Base-by-base conservation (phyloP, 352 stramenopile genomes). In the Pseudoperonospora humuli region DNA sequence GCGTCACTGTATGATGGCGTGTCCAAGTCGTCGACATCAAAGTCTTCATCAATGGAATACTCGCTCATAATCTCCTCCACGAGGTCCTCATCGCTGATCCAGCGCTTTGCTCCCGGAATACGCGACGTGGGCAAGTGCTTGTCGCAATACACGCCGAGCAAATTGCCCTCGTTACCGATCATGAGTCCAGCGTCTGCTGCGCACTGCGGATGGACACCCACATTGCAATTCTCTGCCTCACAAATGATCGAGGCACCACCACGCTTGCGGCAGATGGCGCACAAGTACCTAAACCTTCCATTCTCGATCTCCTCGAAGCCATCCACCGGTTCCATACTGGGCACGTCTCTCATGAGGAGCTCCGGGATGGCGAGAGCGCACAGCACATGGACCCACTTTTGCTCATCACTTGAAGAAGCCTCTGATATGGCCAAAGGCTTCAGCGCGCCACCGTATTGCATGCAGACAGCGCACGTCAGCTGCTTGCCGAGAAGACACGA, bases 291-390 rank as follows among this genome's bases (percentile, higher is more conserved):
- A 53, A 93, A 89, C 39, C 80, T 67, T 19, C 74, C 66, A 45
- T 87, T 89, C 41, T 93, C 80, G 37, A 93, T 88, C 49, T 86
- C 77, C 7, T 88, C 73, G 32, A 90, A 75, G 39, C 80, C 80
- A 39, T 93, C 77, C 3, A 93, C 71, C 0, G 81, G 81, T 39
- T 93, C 81, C 51, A 93, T 75, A 5, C 65, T 83, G 10, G 78
- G 78, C 11, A 91, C 77, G 43, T 93, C 80, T 21, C 83, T 63
- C 72, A 94, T 75, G 18, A 73, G 57, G 20, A 95, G 68, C 50
- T 95, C 84, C 3, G 84, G 84, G 40, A 95, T 90, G 32, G 75
- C 75, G 20, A 95, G 54, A 0, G 79, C 77, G 52, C 84, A 95
- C 15, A 91, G 50, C 18, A 86, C 70, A 46, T 95, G 84, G 13